Evolutionary conservation across 2,329 filamentous ascomycete species (phyloP).

Genomic region (Pseudogymnoascus sp.): DNA sequence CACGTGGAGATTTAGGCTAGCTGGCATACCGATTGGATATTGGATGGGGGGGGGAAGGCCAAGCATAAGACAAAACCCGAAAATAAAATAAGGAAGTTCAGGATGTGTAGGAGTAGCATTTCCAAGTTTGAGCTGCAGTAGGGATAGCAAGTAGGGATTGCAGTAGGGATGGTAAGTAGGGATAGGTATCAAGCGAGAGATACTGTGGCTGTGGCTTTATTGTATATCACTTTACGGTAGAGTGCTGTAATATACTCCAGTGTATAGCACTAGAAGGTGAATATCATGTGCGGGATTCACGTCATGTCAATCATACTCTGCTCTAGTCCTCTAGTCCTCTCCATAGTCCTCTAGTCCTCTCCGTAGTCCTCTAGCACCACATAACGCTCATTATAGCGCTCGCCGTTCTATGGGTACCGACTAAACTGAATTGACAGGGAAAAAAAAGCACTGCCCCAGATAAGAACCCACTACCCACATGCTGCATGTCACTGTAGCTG

Average conservation of each 20-base stretch:
- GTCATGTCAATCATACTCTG: conserved; percentile 1
- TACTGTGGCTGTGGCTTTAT: not conserved
- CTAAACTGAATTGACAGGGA: not conserved
- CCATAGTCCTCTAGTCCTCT: not conserved
- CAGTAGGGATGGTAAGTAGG: not conserved
- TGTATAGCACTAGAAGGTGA: not conserved
- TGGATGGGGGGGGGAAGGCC: not conserved
- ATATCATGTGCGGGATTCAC: not conserved
- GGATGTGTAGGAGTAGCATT: not conserved
- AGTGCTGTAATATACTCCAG: not conserved
- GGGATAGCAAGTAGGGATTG: not conserved
- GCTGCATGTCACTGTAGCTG: conserved; percentile 1
- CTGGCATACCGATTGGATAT: not conserved
- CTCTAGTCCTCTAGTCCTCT: not conserved
- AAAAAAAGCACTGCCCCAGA: conserved; percentile 5
- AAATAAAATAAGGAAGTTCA: not conserved
- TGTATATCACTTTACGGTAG: not conserved
- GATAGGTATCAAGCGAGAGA: not conserved
- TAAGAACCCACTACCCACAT: conserved; percentile 1
- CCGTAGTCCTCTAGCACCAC: not conserved
- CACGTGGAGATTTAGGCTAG: not conserved
- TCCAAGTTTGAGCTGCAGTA: conserved; percentile 1
- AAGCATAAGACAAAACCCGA: not conserved
- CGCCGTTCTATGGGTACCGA: not conserved
- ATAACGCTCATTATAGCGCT: not conserved